Percentiles rank a stretch among this genome's conserved stretches.
These are phyloP conservation scores for Fusarium succisae DNA, from an alignment of 2,329 filamentous ascomycete genomes.

Conservation along the genomic window DNA sequence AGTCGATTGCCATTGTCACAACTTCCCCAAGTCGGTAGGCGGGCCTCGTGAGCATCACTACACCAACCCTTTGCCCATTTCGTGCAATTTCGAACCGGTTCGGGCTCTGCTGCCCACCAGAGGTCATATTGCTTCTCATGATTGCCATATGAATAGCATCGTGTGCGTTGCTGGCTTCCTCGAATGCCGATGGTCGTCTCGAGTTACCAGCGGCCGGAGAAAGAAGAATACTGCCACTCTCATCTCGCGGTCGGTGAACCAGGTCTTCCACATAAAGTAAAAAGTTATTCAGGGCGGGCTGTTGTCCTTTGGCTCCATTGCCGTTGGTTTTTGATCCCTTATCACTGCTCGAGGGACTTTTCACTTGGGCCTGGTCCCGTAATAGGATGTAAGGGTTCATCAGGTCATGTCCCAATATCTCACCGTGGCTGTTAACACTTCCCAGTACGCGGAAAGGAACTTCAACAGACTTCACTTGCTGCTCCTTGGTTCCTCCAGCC, in stretches of 20 bases:
- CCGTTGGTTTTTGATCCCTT: slow-evolving; percentile 43
- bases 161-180: slow-evolving; percentile 72
- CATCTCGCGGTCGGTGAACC: slow-evolving; percentile 66
- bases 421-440: slow-evolving; percentile 88
- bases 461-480: slow-evolving; percentile 89
- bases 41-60: slow-evolving; percentile 87
- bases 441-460: slow-evolving; percentile 93
- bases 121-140: slow-evolving; percentile 77
- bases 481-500: slow-evolving; percentile 78
- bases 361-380: slow-evolving; percentile 79
- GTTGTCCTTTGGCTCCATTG: slow-evolving; percentile 42
- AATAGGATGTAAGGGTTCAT: slow-evolving; percentile 94
- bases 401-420: slow-evolving; percentile 90
- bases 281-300: slow-evolving; percentile 70
- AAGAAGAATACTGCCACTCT: slow-evolving; percentile 68
- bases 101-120: slow-evolving; percentile 77
- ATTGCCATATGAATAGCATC: slow-evolving; percentile 94
- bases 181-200: slow-evolving; percentile 63
- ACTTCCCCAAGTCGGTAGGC: slow-evolving; percentile 90
- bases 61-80: slow-evolving; percentile 89
- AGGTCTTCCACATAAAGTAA: slow-evolving; percentile 81
- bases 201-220: slow-evolving; percentile 71
- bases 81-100: slow-evolving; percentile 96
- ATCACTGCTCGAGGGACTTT: slow-evolving; percentile 49
- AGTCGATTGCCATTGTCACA: slow-evolving; percentile 85